Base-by-base conservation (phyloP, 768 basidiomycete genomes). In the Strobilomyces echinocephalus region DNA sequence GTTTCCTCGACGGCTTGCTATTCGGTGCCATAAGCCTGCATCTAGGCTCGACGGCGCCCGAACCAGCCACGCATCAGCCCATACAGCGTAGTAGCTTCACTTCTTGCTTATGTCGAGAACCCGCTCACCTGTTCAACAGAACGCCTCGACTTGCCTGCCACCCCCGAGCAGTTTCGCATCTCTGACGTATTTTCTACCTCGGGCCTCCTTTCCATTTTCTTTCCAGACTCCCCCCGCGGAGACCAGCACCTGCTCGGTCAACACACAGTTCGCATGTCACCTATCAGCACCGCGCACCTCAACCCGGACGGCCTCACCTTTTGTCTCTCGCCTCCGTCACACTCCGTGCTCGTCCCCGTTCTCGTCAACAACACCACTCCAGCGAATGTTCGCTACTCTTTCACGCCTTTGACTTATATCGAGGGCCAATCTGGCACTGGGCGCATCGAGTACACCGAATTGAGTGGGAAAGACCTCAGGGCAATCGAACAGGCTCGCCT, bases 321-420 rank as follows among this genome's bases (percentile, higher is more conserved):
- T 66, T 95, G 92, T 62, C 75, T 95, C 18, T 74, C 86, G 2
- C 67, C 76, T 10, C 72, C 77, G 42, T 71, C 75, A 10, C 69
- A 72, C 8, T 74, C 77, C 49, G 80, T 88, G 30, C 79, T 91
- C 49, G 73, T 97, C 44, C 95, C 95, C 1, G 72, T 97, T 33
- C 76, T 95, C 42, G 79, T 97, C 68, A 97, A 97, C 73, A 95
- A 95, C 70, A 93, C 95, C 9, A 77, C 77, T n/a, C 79, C 91
- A 5, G 75, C 76, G 12, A 77, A 78, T 49, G 71, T 97, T 47
- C 79, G 76, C 52, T 97, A 95, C 65, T 84, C 84, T 4, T 68
- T 93, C 8, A 79, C 82, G 1, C 83, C 89, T 1, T 76, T 94
- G 24, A 83, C 75, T 10, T 72, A 75, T 53, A 74, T 58, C 62